These are phyloP conservation scores for Suhomyces bokatorum DNA, from an alignment of 1,139 yeast genomes.

Conservation along the genomic window DNA sequence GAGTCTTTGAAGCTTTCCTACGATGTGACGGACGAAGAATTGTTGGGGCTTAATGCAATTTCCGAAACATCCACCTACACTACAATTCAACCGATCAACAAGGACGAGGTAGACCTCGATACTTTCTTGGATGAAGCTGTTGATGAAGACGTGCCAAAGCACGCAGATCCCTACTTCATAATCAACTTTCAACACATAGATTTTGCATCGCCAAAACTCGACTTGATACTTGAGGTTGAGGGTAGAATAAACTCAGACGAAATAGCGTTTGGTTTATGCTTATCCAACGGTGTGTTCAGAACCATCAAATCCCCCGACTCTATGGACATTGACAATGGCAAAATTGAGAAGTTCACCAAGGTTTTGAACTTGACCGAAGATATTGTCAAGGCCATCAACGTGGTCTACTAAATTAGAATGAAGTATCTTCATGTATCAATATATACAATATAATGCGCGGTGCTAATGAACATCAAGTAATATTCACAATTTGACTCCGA, in stretches of 20 bases:
- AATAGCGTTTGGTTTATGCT: constrained; percentile 24
- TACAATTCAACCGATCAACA: constrained; percentile 21
- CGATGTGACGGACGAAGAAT: constrained; percentile 44
- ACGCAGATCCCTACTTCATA: constrained; percentile 18
- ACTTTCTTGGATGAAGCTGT: constrained; percentile 11
- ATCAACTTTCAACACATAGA: constrained; percentile 30
- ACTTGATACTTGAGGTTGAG: constrained; percentile 24
- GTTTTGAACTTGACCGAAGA: constrained; percentile 38
- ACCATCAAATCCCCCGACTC: constrained; percentile 16
- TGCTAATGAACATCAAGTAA: background rate
- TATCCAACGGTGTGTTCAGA: constrained; percentile 33
- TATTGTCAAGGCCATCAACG: constrained; percentile 15
- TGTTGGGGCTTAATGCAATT: constrained; percentile 37
- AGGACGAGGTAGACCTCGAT: constrained; percentile 24
- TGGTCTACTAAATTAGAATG: background rate
- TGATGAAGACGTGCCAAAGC: constrained; percentile 6
- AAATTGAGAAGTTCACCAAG: constrained; percentile 22
- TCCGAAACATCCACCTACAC: constrained; percentile 23
- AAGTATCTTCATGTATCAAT: constrained; percentile 1
- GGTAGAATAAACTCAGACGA: constrained; percentile 21
- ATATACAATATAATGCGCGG: constrained; percentile 10
- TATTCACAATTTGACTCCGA: constrained; percentile 75
- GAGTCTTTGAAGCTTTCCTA: constrained; percentile 39
- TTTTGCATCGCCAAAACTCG: constrained; percentile 23
- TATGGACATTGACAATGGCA: constrained; percentile 24